A percentile compares a stretch with the other conserved stretches of the same genome.
These are phyloP conservation scores for Aspergillus pseudotamarii DNA, from an alignment of 2,329 filamentous ascomycete genomes.

Conservation along the genomic window DNA sequence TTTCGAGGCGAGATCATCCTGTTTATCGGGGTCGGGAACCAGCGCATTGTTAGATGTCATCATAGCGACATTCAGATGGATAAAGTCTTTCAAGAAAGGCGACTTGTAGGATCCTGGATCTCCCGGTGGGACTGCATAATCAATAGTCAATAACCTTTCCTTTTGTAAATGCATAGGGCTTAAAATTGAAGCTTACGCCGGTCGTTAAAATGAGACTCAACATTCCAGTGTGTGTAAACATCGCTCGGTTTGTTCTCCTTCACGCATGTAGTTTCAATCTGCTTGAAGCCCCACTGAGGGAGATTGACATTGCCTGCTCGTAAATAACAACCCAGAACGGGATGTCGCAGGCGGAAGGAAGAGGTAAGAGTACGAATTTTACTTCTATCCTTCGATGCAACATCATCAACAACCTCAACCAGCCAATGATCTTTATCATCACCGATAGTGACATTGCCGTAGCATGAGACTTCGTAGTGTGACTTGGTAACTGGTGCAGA, in stretches of 20 bases:
- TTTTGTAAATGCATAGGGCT: background rate
- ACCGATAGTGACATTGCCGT: slow-evolving; percentile 92
- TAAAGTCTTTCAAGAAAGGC: slow-evolving; percentile 95
- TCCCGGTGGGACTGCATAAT: slow-evolving; percentile 71
- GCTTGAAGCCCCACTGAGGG: slow-evolving; percentile 99
- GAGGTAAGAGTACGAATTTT: slow-evolving; percentile 90
- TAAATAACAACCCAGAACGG: slow-evolving; percentile 84
- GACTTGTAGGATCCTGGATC: slow-evolving; percentile 93
- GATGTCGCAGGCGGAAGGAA: slow-evolving; percentile 84
- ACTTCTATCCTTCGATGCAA: slow-evolving; percentile 80
- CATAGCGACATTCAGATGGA: slow-evolving; percentile 98
- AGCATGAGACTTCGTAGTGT: slow-evolving; percentile 91
- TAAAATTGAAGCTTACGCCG: slow-evolving; percentile 66
- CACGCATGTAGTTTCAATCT: slow-evolving; percentile 94
- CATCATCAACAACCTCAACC: slow-evolving; percentile 88
- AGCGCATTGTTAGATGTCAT: slow-evolving; percentile 99
- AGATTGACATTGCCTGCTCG: slow-evolving; percentile 94
- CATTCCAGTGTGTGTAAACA: slow-evolving; percentile 97
- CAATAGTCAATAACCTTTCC: slow-evolving; percentile 11
- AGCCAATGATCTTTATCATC: slow-evolving; percentile 98
- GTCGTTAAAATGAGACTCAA: slow-evolving; percentile 92
- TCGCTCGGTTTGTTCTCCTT: slow-evolving; percentile 92
- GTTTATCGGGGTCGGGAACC: slow-evolving; percentile 96
- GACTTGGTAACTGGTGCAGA: slow-evolving; percentile 85
- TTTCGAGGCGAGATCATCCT: slow-evolving; percentile 92